phyloP scores from a whole-genome alignment of 2,329 filamentous ascomycete genomes.

The Stachybotrys elegans region DNA sequence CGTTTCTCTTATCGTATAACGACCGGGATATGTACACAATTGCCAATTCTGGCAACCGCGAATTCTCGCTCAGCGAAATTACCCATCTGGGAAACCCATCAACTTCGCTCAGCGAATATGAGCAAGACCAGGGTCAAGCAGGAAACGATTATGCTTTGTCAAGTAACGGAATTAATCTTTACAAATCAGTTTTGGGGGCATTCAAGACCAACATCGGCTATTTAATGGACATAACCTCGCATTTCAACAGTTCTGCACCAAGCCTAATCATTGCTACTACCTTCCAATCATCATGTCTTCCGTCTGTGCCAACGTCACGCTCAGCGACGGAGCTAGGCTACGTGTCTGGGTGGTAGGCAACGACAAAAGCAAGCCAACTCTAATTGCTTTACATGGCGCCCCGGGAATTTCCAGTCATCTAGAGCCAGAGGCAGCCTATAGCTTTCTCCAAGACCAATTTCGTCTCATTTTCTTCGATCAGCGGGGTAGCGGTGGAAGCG shows the following conservation, averaged over 20 bases:
- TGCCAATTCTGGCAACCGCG: neutral
- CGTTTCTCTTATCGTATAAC: neutral
- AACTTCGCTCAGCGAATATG: conserved; percentile 4
- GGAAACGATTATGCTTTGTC: too few species aligned
- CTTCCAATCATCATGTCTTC: neutral
- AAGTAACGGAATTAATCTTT: too few species aligned
- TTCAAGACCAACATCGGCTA: too few species aligned
- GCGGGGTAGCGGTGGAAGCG: conserved; percentile 17
- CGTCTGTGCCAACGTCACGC: conserved; percentile 4
- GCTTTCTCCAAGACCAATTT: conserved; percentile 12
- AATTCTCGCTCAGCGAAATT: conserved; percentile 2
- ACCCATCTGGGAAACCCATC: neutral
- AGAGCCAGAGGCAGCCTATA: conserved; percentile 13
- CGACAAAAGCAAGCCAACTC: conserved; percentile 11
- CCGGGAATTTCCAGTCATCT: conserved; percentile 16
- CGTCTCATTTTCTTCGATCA: conserved; percentile 18
- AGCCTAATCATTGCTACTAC: too few species aligned
- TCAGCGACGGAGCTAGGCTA: conserved; percentile 16
- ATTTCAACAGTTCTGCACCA: too few species aligned
- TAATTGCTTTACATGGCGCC: conserved; percentile 17
- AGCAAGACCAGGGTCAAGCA: too few species aligned
- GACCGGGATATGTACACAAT: neutral
- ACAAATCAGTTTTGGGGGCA: too few species aligned
- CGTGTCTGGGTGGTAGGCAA: conserved; percentile 12
- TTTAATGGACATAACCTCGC: too few species aligned